These are phyloP conservation scores for Chlorociboria aeruginascens DNA, from an alignment of 495 filamentous ascomycete genomes.

Conservation along the genomic window DNA sequence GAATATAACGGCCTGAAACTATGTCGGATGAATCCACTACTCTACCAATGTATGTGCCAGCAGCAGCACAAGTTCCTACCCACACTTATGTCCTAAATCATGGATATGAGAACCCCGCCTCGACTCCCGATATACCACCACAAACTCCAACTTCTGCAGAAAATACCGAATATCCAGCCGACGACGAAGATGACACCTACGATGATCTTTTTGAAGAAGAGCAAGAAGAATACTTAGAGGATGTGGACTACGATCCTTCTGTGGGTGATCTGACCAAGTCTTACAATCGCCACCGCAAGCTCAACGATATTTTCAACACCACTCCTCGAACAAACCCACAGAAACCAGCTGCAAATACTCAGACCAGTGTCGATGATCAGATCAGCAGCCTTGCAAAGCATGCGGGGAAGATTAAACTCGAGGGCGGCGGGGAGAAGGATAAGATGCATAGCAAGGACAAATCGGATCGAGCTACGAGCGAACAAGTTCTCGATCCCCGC, in stretches of 20 bases:
- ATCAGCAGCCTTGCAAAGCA: constrained; percentile 72
- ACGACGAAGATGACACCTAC: constrained; percentile 25
- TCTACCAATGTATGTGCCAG: constrained; percentile 8
- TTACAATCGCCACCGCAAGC: constrained; percentile 76
- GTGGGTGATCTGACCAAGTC: constrained; percentile 72
- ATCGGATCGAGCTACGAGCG: constrained; percentile 81
- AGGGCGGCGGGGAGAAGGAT: constrained; percentile 46
- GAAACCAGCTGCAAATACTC: constrained; percentile 70
- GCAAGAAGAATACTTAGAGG: constrained; percentile 41
- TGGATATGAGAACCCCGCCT: constrained; percentile 29
- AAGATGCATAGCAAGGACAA: constrained; percentile 57
- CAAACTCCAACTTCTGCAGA: constrained; percentile 12
- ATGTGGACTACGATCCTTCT: constrained; percentile 44
- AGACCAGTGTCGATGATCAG: constrained; percentile 73
- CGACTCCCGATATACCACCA: constrained; percentile 12
- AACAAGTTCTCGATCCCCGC: constrained; percentile 85
- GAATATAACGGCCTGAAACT: not conserved
- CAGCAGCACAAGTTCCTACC: constrained; percentile 36
- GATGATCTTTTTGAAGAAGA: constrained; percentile 49
- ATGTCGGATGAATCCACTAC: constrained; percentile 21
- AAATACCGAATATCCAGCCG: constrained; percentile 16
- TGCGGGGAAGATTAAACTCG: constrained; percentile 78
- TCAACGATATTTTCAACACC: constrained; percentile 40
- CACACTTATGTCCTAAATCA: constrained; percentile 43
- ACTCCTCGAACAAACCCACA: constrained; percentile 71